A percentile compares a stretch with the other conserved stretches of the same genome.
Conservation (phyloP, 2,329 filamentous ascomycete genomes). For the Claviceps pusilla region DNA sequence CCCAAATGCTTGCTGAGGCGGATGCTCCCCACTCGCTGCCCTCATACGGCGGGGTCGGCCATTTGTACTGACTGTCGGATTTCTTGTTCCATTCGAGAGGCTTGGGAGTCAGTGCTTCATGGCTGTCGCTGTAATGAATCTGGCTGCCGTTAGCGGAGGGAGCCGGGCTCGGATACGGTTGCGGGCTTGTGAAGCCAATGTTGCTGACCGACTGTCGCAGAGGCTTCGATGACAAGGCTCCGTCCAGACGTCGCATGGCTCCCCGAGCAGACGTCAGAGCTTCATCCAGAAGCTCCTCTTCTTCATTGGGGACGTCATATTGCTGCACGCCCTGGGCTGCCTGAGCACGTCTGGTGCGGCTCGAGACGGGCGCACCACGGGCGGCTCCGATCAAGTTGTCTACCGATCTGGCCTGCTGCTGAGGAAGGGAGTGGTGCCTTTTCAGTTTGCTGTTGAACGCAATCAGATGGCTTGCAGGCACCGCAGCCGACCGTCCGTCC, state of each 20-base stretch:
- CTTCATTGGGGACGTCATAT: slow-evolving; percentile 90
- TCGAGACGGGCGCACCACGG: slow-evolving; percentile 52
- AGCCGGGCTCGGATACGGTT: slow-evolving; percentile 51
- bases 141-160: slow-evolving; percentile 72
- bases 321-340: slow-evolving; percentile 59
- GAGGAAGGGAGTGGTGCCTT: slow-evolving; percentile 49
- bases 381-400: slow-evolving; percentile 47
- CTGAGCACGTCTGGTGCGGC: slow-evolving; percentile 65
- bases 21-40: slow-evolving; percentile 82
- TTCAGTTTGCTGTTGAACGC: slow-evolving; percentile 38
- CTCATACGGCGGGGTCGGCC: slow-evolving; percentile 91
- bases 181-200: slow-evolving; percentile 33
- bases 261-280: slow-evolving; percentile 63
- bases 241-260: slow-evolving; percentile 57
- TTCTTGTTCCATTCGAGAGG: slow-evolving; percentile 55
- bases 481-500: slow-evolving; percentile 28
- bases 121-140: slow-evolving; percentile 54
- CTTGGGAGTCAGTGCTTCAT: slow-evolving; percentile 49
- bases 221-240: slow-evolving; percentile 20
- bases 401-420: slow-evolving; percentile 46
- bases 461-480: slow-evolving; percentile 39
- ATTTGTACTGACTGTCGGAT: slow-evolving; percentile 47
- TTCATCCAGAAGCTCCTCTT: slow-evolving; percentile 90
- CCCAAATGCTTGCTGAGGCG: slow-evolving; percentile 68
- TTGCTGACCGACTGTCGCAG: slow-evolving; percentile 52